A percentile compares a stretch with the other conserved stretches of the same genome.
Conservation (phyloP, 495 filamentous ascomycete genomes). For the Tuber magnatum region DNA sequence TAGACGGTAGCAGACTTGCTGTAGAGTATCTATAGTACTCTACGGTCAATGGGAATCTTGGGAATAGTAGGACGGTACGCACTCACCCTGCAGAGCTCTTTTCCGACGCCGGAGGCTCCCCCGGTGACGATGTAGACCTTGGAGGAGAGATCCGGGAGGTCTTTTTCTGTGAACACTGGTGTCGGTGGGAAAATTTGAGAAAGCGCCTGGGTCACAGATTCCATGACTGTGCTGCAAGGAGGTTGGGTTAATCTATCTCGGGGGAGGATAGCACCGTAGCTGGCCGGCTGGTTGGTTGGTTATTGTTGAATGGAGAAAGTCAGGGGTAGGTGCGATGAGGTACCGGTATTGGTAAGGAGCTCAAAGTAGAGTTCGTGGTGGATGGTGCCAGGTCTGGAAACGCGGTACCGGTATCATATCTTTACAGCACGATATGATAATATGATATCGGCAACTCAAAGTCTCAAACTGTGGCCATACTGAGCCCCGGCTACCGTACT, state of each 20-base stretch:
- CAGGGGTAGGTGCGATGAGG: background rate
- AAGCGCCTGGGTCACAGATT: background rate
- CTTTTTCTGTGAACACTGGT: constrained; percentile 23
- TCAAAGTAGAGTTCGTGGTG: background rate
- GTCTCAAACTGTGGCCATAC: too few relatives aligned
- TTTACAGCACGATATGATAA: background rate
- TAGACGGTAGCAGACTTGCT: constrained; percentile 44
- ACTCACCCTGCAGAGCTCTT: constrained; percentile 40
- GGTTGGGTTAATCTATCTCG: background rate
- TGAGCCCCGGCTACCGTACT: background rate
- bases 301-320: background rate
- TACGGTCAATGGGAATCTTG: background rate
- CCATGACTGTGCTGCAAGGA: background rate
- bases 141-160: constrained; percentile 14
- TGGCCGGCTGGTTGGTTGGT: background rate
- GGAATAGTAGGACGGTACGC: background rate
- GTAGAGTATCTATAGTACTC: constrained; percentile 42
- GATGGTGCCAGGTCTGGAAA: background rate
- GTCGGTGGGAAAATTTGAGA: constrained; percentile 12
- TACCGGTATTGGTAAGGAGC: background rate
- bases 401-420: too few relatives aligned
- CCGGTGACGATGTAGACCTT: constrained; percentile 44
- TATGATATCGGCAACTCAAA: background rate
- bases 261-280: background rate
- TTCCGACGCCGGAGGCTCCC: constrained; percentile 43